phyloP scores from a whole-genome alignment of 2,329 filamentous ascomycete species.

The Apiospora rasikravindrae region DNA sequence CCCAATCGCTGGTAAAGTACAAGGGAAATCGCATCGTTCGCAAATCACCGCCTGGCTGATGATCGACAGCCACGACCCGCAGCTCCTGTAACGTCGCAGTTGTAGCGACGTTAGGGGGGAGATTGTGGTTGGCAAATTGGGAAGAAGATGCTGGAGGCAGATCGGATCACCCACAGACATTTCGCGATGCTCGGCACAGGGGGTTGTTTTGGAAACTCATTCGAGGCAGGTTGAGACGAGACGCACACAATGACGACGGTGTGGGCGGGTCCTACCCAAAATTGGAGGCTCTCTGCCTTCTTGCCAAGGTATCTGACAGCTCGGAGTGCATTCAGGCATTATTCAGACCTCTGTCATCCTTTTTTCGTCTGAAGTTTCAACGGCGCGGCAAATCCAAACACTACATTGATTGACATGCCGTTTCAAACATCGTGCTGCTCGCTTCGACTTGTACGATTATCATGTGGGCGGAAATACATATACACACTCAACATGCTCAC shows the following conservation, averaged over 20 bases:
- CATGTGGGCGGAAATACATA: neutral
- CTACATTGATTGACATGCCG: neutral
- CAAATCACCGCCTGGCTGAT: neutral
- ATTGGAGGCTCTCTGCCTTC: neutral
- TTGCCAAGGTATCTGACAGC: too few species aligned
- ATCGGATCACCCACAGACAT: constrained; percentile 11
- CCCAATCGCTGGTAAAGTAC: neutral
- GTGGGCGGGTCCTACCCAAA: neutral
- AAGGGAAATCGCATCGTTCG: neutral
- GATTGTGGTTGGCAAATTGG: constrained; percentile 1
- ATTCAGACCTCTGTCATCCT: neutral
- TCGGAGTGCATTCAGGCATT: neutral
- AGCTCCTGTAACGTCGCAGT: constrained; percentile 12
- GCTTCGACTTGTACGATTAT: constrained; percentile 3
- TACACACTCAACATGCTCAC: neutral
- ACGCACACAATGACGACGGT: neutral
- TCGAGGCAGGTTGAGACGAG: constrained; percentile 11
- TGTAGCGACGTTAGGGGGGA: neutral
- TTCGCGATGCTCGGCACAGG: constrained; percentile 7
- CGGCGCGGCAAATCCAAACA: neutral
- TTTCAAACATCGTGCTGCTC: constrained; percentile 12
- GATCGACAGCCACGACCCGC: constrained; percentile 11
- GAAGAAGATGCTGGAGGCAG: neutral
- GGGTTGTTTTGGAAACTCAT: constrained; percentile 7
- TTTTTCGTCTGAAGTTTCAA: neutral